Evolutionary conservation across 495 filamentous ascomycete genomes (phyloP), one percentile per base, ranked within the genome.

Genomic region (Acidomyces sp.): DNA sequence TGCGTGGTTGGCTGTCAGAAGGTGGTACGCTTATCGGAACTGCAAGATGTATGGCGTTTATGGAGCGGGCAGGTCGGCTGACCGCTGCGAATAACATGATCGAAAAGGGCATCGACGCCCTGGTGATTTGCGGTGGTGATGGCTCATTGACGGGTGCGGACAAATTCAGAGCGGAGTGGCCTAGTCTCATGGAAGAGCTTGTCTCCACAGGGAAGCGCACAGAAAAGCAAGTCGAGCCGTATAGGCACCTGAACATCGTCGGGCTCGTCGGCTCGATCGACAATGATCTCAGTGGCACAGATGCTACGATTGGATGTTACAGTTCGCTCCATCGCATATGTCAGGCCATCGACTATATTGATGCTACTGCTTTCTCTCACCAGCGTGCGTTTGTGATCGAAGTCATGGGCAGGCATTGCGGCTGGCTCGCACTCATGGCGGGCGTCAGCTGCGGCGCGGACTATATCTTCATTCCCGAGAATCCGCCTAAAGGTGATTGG

Each of bases 351-450:
- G 92, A 99, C 62, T 84, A 81, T 58, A 93, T 99, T 48, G 93
- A 96, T 59, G 85, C 90, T 23, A 99, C 92, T 1, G 92, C 92
- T 5, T 84, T 77, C 26, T 93, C 85, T n/a, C 92, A 96, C 62
- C 93, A 93, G 41, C 69, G 92, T 49, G 92, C 92, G 27, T 99
- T 99, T 60, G 88, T 99, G 21, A 80, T 99, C 51, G 92, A 96
- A 59, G 92, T 96, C 34, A 99, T 99, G 92, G 92, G 92, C n/a
- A 74, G 92, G 41, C 88, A 96, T 62, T 99, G 92, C 54, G 92
- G 92, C 28, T 99, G 92, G 92, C 66, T 99, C 36, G 92, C 90
- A 30, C 67, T 99, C 32, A 95, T 95, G 86, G 81, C 92, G 10
- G 90, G 86, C 43, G 85, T 96, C 37, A 86, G 83, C 43, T 93